Evolutionary conservation across 768 basidiomycete genomes (phyloP), one percentile per base, ranked within the genome.

Genomic region (Kwoniella pini): DNA sequence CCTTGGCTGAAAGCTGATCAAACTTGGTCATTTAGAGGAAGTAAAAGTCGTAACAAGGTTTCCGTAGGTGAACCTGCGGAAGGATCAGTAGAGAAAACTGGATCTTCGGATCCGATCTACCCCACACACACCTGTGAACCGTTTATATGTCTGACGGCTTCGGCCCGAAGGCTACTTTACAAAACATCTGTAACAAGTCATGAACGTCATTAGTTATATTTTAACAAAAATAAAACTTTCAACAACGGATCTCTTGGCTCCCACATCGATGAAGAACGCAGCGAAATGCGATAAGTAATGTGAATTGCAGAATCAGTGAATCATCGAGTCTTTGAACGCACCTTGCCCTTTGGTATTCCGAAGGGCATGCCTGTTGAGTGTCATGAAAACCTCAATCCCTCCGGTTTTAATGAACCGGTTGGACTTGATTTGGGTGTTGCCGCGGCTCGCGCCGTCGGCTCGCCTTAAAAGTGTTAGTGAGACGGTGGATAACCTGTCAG

Each of bases 11-110:
- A 87, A 86, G 85, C 80, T 83, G 83, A 82, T 84, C 84, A 84
- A 86, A 86, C 85, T 85, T 86, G 86, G 85, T 86, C 83, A 84
- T 86, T 86, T 87, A 86, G 85, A 86, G 86, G 86, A 87, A 86
- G 86, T 86, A 87, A 86, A 87, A 86, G 85, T 86, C 84, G 82
- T 86, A 85, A 86, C 85, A 86, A 86, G 84, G 85, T 86, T 86
- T 86, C 85, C 83, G 83, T 86, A 86, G 85, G 85, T 87, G 86
- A 87, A 87, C 84, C 85, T 87, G 85, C 83, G 82, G 85, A 87
- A 85, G 86, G 85, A 85, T 86, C 84, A 86, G 85, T 85, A 66
- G 56, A 59, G 48, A 59, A 59, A 59, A 59, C 57, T 59, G 57
- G 57, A 49, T 68, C 86, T 86, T 4, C 60, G 66, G 50, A 42